phyloP scores from a whole-genome alignment of 192 early-diverging fungal genomes.

The Podila clonocystis region DNA sequence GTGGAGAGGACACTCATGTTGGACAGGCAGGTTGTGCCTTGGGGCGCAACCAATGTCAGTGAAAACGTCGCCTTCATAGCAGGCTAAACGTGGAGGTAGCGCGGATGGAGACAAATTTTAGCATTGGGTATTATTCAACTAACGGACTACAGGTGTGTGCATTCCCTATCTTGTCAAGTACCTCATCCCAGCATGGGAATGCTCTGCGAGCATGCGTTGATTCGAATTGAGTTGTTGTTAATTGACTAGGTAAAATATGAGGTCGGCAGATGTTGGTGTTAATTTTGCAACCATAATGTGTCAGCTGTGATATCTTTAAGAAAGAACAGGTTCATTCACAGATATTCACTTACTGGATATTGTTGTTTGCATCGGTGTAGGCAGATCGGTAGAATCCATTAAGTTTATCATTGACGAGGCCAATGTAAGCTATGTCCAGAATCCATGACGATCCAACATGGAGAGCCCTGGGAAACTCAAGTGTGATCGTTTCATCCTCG shows the following conservation, averaged over 20 bases:
- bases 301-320: neutral
- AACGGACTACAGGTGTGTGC: neutral
- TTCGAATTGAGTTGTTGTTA: constrained; percentile 97
- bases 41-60: constrained; percentile 56
- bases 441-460: constrained; percentile 55
- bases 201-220: constrained; percentile 88
- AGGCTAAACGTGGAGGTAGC: constrained; percentile 37
- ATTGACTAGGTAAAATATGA: constrained; percentile 57
- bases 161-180: neutral
- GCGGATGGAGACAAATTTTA: neutral
- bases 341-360: constrained; percentile 51
- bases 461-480: constrained; percentile 61
- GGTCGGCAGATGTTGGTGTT: neutral
- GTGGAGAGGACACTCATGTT: constrained; percentile 57
- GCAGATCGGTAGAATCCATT: constrained; percentile 86
- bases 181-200: constrained; percentile 97
- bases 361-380: constrained; percentile 72
- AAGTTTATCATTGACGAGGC: constrained; percentile 79
- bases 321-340: neutral
- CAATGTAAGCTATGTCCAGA: constrained; percentile 60
- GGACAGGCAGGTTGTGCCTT: constrained; percentile 56
- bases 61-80: constrained; percentile 65
- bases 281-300: neutral
- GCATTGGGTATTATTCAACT: neutral
- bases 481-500: constrained; percentile 41